Evolutionary conservation across 2,329 filamentous ascomycete genomes (phyloP).

Genomic region (Penicillium sp.): DNA sequence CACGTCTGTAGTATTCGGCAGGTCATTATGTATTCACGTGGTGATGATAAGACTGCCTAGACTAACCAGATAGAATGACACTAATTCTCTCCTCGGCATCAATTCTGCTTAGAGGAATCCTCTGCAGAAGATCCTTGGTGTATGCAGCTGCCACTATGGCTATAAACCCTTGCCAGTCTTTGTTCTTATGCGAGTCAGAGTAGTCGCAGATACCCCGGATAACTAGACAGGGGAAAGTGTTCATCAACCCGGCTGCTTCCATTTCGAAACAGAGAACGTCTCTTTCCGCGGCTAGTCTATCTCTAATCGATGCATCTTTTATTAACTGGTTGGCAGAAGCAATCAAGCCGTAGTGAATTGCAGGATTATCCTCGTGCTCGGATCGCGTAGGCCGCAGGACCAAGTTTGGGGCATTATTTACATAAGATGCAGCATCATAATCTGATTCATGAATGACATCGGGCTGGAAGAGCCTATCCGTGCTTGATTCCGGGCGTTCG

Average conservation of each 20-base stretch:
- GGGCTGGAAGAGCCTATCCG: too few relatives aligned
- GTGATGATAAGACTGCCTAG: too few relatives aligned
- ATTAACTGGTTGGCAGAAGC: conserved; percentile 20
- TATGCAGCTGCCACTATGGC: conserved; percentile 15
- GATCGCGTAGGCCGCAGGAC: too few relatives aligned
- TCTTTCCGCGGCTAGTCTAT: conserved; percentile 5
- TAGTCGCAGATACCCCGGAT: conserved; percentile 16
- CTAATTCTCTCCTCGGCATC: too few relatives aligned
- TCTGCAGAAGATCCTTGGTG: conserved; percentile 18
- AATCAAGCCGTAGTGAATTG: conserved; percentile 22
- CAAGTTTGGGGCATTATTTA: too few relatives aligned
- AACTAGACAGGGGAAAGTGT: neutral
- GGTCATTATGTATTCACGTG: conserved; percentile 5
- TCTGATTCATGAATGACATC: too few relatives aligned
- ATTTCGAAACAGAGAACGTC: conserved; percentile 11
- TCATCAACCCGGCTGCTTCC: neutral
- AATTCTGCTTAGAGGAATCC: too few relatives aligned
- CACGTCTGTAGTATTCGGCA: neutral
- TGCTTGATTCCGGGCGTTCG: too few relatives aligned
- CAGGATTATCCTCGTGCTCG: too few relatives aligned
- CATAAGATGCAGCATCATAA: too few relatives aligned
- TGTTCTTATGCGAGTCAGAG: conserved; percentile 13
- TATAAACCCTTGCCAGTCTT: conserved; percentile 7
- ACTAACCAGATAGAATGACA: too few relatives aligned
- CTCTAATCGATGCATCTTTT: conserved; percentile 11